These are phyloP conservation scores for Solanum corneliomulleri DNA, from an alignment of 257 asterid species.

Conservation along the genomic window DNA sequence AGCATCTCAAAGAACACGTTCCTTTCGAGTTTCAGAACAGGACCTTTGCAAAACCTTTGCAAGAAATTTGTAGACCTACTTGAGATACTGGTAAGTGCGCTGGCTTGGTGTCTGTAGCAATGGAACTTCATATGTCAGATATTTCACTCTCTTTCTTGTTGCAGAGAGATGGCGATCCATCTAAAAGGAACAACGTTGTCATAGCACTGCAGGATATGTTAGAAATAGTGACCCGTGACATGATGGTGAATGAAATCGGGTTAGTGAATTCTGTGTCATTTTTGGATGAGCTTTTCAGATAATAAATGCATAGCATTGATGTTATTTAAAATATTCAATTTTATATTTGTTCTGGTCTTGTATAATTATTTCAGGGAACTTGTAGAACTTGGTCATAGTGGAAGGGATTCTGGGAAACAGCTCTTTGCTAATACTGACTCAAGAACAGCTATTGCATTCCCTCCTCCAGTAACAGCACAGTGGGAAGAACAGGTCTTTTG, in stretches of 20 bases:
- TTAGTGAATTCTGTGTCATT: constrained; percentile 23
- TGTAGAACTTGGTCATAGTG: constrained; percentile 66
- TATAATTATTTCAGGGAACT: constrained; percentile 54
- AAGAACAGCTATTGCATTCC: constrained; percentile 47
- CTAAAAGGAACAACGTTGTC: constrained; percentile 72
- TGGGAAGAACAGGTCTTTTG: constrained; percentile 90
- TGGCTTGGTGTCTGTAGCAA: neutral
- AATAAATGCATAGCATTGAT: neutral
- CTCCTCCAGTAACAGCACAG: constrained; percentile 79
- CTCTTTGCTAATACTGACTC: constrained; percentile 52
- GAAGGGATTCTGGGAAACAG: constrained; percentile 83
- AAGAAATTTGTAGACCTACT: constrained; percentile 78
- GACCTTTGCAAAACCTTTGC: constrained; percentile 64
- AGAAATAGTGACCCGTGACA: constrained; percentile 87
- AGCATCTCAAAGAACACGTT: constrained; percentile 58
- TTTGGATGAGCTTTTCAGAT: neutral
- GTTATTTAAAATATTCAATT: neutral
- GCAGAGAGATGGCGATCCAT: constrained; percentile 73
- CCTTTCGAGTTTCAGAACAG: constrained; percentile 72
- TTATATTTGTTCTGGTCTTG: neutral
- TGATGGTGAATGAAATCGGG: constrained; percentile 90
- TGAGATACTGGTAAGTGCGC: constrained; percentile 70
- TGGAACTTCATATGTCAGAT: neutral
- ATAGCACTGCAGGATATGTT: constrained; percentile 87
- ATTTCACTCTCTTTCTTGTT: constrained; percentile 7